Base-by-base conservation (phyloP, 2,329 filamentous ascomycete genomes). In the Westerdykella ornata region DNA sequence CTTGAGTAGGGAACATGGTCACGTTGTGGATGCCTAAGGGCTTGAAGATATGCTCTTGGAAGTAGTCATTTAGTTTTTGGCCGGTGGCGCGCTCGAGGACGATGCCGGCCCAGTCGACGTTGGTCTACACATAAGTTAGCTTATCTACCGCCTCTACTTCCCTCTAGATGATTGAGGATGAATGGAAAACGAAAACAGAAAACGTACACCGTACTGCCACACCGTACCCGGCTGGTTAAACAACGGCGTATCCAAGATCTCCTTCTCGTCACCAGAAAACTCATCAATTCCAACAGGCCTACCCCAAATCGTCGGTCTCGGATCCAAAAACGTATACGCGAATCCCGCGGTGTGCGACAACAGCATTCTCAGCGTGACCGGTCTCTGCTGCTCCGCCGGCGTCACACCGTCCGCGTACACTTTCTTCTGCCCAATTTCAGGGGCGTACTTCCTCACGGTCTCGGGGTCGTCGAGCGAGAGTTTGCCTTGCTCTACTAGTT, bases 151-250 rank as follows among this genome's bases (percentile, higher is more conserved):
- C 11, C 29, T 3, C 32, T 32, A 3, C 13, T 16, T n/a, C 26
- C 8, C 26, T 29, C 26, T n/a, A 17, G 39, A 26, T 18, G 37
- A 29, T n/a, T n/a, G n/a, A n/a, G n/a, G n/a, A n/a, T n/a, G n/a
- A 22, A 18, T 36, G 26, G 31, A n/a, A 14, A 15, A 11, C 13
- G 7, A 13, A 8, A n/a, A 31, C 2, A 19, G 26, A 3, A 26
- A 9, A 49, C 58, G 44, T 52, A 68, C 63, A 1, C 64, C 63
- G 34, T 84, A 84, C 42, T 77, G 71, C 76, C 78, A 85, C 3
- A 67, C 67, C 17, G 74, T 71, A 0, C 81, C 81, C 0, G 82
- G 81, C 48, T 85, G 78, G 48, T 81, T 78, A 1, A 83, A 57
- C 13, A 85, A 59, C 1, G 80, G 76, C 42, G 63, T 58, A 11